Evolutionary conservation across 2,329 filamentous ascomycete genomes (phyloP).

Genomic region (Penicillium janthinellum): DNA sequence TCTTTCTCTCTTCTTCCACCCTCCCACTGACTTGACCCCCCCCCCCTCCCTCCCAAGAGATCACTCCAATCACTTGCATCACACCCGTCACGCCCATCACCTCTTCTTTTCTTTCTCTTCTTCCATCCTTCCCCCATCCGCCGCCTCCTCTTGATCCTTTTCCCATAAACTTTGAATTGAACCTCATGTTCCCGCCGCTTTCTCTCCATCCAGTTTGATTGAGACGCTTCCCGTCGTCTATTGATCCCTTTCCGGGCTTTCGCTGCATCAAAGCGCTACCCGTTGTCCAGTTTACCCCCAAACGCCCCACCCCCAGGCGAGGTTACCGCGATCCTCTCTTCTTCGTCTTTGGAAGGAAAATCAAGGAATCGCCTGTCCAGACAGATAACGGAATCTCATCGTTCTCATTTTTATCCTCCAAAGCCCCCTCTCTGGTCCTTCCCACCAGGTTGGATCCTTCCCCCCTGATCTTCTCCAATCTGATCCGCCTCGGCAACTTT

Average conservation of each 20-base stretch:
- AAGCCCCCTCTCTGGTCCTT: too few relatives aligned
- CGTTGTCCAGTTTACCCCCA: background rate
- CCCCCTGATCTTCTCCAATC: background rate
- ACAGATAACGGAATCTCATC: background rate
- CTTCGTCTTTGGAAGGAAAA: background rate
- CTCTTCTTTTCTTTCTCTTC: background rate
- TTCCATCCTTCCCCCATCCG: background rate
- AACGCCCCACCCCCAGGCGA: conserved; percentile 22
- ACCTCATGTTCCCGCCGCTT: background rate
- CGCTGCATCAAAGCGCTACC: conserved; percentile 7
- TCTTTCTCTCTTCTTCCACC: background rate
- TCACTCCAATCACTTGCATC: background rate
- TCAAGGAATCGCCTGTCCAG: background rate
- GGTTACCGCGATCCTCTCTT: conserved; percentile 16
- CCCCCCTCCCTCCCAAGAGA: background rate
- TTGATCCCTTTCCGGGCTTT: background rate
- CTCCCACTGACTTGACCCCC: background rate
- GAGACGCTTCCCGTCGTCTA: too few relatives aligned
- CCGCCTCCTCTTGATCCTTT: background rate
- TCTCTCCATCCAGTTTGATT: background rate
- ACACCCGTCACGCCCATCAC: background rate
- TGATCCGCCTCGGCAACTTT: conserved; percentile 6
- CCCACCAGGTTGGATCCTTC: background rate
- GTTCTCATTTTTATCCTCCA: background rate
- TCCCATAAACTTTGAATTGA: background rate